These are phyloP conservation scores for Pichia paraexigua DNA, from an alignment of 805 yeast species.

Conservation along the genomic window DNA sequence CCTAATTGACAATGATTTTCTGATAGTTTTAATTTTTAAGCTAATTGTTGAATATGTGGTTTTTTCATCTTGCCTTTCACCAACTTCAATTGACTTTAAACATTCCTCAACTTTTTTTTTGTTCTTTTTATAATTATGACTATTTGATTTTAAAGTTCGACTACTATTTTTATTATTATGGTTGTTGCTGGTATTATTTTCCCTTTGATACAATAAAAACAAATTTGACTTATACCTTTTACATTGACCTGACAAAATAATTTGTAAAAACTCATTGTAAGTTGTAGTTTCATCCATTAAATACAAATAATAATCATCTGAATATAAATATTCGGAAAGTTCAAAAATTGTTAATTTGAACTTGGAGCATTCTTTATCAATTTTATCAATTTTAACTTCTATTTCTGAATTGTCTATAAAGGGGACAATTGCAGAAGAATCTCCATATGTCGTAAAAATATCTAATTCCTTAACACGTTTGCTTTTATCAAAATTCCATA, in stretches of 20 bases:
- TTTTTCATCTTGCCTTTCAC: not conserved
- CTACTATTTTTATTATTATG: too few species aligned
- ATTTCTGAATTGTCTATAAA: not conserved
- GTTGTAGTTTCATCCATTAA: not conserved
- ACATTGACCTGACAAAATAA: not conserved
- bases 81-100: not conserved
- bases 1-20: not conserved
- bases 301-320: not conserved
- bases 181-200: not conserved
- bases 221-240: not conserved
- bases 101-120: not conserved
- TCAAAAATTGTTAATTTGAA: not conserved
- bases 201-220: not conserved
- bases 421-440: not conserved
- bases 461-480: not conserved
- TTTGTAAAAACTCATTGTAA: not conserved
- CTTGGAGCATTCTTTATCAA: not conserved
- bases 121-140: not conserved
- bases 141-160: not conserved
- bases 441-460: not conserved
- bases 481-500: not conserved
- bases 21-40: not conserved
- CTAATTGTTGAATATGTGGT: not conserved
- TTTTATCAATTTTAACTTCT: not conserved
- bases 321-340: not conserved